Evolutionary conservation across 73 alveolate genomes (phyloP).

Genomic region (Paramecium caudatum): DNA sequence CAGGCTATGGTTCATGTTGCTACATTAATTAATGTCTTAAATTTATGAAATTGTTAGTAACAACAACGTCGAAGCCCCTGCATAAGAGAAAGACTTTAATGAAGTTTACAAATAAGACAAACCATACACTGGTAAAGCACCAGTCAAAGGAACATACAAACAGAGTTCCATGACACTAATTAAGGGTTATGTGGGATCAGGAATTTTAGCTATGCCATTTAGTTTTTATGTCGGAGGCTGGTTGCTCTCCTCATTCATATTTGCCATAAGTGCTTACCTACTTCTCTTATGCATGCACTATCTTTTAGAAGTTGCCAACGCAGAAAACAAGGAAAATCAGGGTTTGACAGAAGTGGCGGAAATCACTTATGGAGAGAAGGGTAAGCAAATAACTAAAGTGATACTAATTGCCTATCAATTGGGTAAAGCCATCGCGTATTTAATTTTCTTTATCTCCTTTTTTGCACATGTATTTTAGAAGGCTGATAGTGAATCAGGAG

Average conservation of each 20-base stretch:
- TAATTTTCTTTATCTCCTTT: conserved; percentile 59
- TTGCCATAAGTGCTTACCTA: conserved; percentile 34
- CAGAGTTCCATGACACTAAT: conserved; percentile 33
- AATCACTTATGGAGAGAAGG: conserved; percentile 66
- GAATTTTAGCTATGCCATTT: conserved; percentile 73
- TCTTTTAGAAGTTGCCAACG: conserved; percentile 59
- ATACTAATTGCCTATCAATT: conserved; percentile 59
- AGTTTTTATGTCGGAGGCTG: conserved; percentile 64
- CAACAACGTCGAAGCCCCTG: background rate
- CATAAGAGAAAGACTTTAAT: background rate
- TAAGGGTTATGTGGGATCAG: conserved; percentile 75
- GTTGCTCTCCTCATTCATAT: conserved; percentile 33
- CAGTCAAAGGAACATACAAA: conserved; percentile 24
- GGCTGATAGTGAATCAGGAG: conserved; percentile 5
- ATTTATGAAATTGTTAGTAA: background rate
- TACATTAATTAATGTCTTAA: conserved; percentile 16
- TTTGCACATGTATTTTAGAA: conserved; percentile 61
- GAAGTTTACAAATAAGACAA: conserved; percentile 20
- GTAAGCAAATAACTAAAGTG: conserved; percentile 48
- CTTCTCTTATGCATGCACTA: conserved; percentile 15
- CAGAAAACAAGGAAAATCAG: conserved; percentile 62
- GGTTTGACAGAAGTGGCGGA: conserved; percentile 55
- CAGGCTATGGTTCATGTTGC: conserved; percentile 55
- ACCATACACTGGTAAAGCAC: conserved; percentile 1
- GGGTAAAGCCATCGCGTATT: conserved; percentile 53